Base-by-base conservation (phyloP, 345 rosid species). In the Arabidopsis thaliana region DNA sequence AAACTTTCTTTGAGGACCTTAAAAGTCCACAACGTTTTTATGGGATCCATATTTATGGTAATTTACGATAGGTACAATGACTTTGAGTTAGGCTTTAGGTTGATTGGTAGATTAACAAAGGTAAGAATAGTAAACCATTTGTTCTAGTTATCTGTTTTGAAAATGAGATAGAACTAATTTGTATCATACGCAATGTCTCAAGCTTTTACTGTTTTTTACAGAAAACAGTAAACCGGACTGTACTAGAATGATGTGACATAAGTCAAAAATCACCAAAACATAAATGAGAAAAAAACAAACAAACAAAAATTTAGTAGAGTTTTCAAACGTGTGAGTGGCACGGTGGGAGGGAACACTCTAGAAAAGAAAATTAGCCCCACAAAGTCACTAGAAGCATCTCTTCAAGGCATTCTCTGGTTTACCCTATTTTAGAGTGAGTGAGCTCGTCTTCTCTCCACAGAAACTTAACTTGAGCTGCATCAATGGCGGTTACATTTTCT, bases 401-500 rank as follows among this genome's bases (percentile, higher is more conserved):
- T 57, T 57, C 12, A 30, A 30, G 20, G 23, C 24, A 33, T 33
- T 57, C 38, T 57, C 20, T 56, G 2, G 37, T 13, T 12, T 48
- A 6, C 32, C 3, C 32, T 28, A 28, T 28, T 28, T 42, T 52
- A 24, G 57, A 14, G 23, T n/a, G 32, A 2, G 25, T 30, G 4
- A 33, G 37, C 42, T 69, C 63, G 9, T 46, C 28, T 50, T 12
- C 13, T 67, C 68, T 72, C 33, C 8, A 23, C 33, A 16, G 23
- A 14, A 24, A 5, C 60, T 57, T 40, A n/a, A 12, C 5, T 22
- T 36, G 4, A 59, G 23, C 20, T 16, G 20, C 63, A 66, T 4
- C 69, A 48, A 5, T 93, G 98, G 91, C 94, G 22, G 23, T 88
- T 79, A 85, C 85, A 4, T 91, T 91, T 78, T 74, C 96, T 32